Percentiles rank a stretch among this genome's conserved stretches.
Evolutionary conservation across 768 basidiomycete genomes (phyloP).

Genomic region (Lanmaoa pseudosensibilis): DNA sequence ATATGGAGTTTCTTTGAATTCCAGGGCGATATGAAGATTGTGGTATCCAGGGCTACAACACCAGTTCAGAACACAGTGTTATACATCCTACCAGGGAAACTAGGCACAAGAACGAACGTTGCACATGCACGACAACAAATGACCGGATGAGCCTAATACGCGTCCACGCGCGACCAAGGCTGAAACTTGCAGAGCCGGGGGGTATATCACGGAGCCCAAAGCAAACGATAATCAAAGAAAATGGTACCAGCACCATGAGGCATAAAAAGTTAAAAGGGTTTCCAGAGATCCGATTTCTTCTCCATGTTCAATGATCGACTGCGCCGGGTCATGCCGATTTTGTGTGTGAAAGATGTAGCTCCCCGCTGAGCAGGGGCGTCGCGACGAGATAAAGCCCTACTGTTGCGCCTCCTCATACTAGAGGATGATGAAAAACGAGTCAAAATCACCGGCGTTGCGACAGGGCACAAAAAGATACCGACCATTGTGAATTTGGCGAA

Average conservation of each 20-base stretch:
- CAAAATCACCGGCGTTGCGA: neutral
- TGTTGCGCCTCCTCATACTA: slow-evolving; percentile 3
- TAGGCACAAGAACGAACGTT: slow-evolving; percentile 12
- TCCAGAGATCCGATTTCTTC: slow-evolving; percentile 16
- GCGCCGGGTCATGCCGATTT: slow-evolving; percentile 10
- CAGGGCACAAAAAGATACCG: neutral
- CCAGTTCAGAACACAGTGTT: neutral
- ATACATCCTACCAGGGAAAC: neutral
- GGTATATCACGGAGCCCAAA: neutral
- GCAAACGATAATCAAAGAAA: neutral
- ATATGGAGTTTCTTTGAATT: neutral
- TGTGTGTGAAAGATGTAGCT: slow-evolving; percentile 4
- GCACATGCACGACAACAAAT: neutral
- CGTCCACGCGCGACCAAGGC: slow-evolving; percentile 12
- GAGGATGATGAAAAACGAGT: neutral
- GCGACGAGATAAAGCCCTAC: slow-evolving; percentile 9
- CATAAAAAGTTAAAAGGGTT: slow-evolving; percentile 6
- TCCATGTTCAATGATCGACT: slow-evolving; percentile 2
- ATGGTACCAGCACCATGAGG: neutral
- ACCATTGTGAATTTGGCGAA: slow-evolving; percentile 15
- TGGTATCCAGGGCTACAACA: slow-evolving; percentile 15
- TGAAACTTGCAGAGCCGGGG: neutral
- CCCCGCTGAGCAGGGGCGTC: slow-evolving; percentile 2
- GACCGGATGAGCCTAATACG: slow-evolving; percentile 3
- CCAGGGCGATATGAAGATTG: neutral